Conservation (phyloP, 805 yeast genomes). For the Lachancea thermotolerans region DNA sequence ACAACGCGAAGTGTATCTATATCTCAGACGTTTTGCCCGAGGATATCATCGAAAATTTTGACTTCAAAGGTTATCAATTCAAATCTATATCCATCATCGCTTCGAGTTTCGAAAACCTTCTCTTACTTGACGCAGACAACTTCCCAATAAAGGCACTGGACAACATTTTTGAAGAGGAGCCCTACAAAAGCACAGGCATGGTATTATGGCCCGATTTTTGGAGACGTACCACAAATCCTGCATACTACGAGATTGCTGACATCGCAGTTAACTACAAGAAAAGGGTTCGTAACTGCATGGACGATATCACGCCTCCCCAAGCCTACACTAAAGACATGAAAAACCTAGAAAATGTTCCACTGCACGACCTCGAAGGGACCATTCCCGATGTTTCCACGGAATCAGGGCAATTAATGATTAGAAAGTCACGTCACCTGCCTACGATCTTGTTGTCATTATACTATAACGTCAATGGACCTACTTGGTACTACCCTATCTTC, state of each 20-base stretch:
- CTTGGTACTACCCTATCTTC: constrained; percentile 57
- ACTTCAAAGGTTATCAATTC: constrained; percentile 53
- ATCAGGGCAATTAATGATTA: constrained; percentile 61
- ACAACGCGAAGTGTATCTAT: constrained; percentile 59
- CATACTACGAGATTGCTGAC: constrained; percentile 47
- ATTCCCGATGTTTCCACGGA: constrained; percentile 64
- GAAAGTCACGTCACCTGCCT: constrained; percentile 51
- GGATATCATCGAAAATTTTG: constrained; percentile 36
- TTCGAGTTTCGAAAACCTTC: constrained; percentile 67
- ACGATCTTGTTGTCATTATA: constrained; percentile 55
- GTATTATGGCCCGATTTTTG: constrained; percentile 75
- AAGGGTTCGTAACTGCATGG: constrained; percentile 28
- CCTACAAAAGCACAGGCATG: constrained; percentile 45
- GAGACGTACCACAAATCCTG: constrained; percentile 62
- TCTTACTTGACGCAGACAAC: constrained; percentile 73
- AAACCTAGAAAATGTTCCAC: constrained; percentile 31
- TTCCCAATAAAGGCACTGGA: constrained; percentile 45
- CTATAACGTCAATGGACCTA: constrained; percentile 62
- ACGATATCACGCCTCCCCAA: constrained; percentile 17
- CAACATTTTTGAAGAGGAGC: constrained; percentile 36
- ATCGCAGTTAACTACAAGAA: constrained; percentile 32
- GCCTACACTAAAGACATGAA: constrained; percentile 7
- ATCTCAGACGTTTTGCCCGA: constrained; percentile 45
- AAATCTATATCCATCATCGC: constrained; percentile 68
- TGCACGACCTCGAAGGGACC: constrained; percentile 57